These are phyloP conservation scores for Penstemon davidsonii DNA, from an alignment of 257 asterid species.

Conservation along the genomic window DNA sequence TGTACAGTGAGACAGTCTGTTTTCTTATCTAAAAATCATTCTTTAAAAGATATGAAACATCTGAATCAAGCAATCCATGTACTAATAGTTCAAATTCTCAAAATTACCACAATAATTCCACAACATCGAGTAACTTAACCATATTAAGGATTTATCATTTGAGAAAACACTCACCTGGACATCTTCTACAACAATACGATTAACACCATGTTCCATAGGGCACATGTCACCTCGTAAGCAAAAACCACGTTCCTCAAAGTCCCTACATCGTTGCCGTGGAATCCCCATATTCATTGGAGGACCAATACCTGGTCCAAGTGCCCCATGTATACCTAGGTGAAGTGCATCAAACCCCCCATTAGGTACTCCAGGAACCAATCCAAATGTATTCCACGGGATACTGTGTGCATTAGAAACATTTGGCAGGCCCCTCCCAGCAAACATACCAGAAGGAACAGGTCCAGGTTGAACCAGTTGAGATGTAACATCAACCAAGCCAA, in stretches of 20 bases:
- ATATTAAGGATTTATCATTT: conserved; percentile 4
- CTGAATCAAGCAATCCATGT: background rate
- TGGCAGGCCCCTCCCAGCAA: conserved; percentile 77
- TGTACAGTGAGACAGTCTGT: background rate
- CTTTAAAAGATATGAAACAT: conserved; percentile 20
- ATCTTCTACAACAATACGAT: conserved; percentile 96
- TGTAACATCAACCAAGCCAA: conserved; percentile 68
- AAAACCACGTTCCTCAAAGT: conserved; percentile 99
- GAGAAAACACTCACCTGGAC: conserved; percentile 73
- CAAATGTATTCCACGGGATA: conserved; percentile 77
- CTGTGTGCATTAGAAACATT: conserved; percentile 53
- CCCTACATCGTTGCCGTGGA: conserved; percentile 85
- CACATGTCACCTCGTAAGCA: conserved; percentile 99
- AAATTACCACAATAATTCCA: background rate
- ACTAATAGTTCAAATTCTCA: background rate
- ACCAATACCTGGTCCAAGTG: conserved; percentile 58
- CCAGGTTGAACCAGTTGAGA: conserved; percentile 72
- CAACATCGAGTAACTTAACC: background rate
- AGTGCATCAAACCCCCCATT: conserved; percentile 79
- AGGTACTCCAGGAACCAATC: conserved; percentile 76
- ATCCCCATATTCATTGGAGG: conserved; percentile 67
- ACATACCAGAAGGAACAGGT: conserved; percentile 55
- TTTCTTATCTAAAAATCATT: background rate
- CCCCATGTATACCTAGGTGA: conserved; percentile 75
- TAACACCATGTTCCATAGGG: conserved; percentile 97